Evolutionary conservation across 768 basidiomycete species (phyloP), one percentile per base, ranked within the genome.

Genomic region (Termitomyces heimii): DNA sequence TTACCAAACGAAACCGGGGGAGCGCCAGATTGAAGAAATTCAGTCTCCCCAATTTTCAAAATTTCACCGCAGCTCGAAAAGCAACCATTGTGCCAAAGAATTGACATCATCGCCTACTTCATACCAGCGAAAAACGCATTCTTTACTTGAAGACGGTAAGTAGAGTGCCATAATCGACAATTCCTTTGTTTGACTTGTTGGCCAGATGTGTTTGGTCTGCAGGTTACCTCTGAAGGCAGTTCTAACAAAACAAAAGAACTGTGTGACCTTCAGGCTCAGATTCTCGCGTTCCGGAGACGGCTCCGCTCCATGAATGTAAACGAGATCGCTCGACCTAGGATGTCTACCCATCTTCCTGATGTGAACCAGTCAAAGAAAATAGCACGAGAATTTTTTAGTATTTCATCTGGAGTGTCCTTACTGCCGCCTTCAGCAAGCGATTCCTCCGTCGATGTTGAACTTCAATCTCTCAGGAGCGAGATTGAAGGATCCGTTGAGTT

Each of bases 291-390:
- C 28, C 78, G 87, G 54, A 86, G 79, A 63, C 77, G 81, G 13
- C 71, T 92, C 32, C 80, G 79, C 44, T 79, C 83, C 9, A 75
- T 92, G 58, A 78, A 75, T 54, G 81, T 91, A 60, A 81, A 82
- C 47, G 78, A 82, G 42, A 66, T 75, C 40, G 76, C 79, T 18
- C 76, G 76, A 24, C 81, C 85, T 5, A 68, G 68, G 9, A 70
- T 70, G 53, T 50, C 78, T n/a, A 60, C 74, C 24, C 66, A 68
- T 29, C 75, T 92, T 35, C 89, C 88, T 2, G 76, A 73, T 5
- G 61, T 73, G 55, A 78, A 77, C 4, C 75, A 82, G 42, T 75
- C 76, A 20, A 68, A 69, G n/a, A 72, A 70, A 45, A 74, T 89
- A 62, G 74, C 72, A n/a, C 62, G 69, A 31, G 75, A 76, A 12